phyloP scores from a whole-genome alignment of 805 yeast genomes.

The Saccharomycopsis fodiens region DNA sequence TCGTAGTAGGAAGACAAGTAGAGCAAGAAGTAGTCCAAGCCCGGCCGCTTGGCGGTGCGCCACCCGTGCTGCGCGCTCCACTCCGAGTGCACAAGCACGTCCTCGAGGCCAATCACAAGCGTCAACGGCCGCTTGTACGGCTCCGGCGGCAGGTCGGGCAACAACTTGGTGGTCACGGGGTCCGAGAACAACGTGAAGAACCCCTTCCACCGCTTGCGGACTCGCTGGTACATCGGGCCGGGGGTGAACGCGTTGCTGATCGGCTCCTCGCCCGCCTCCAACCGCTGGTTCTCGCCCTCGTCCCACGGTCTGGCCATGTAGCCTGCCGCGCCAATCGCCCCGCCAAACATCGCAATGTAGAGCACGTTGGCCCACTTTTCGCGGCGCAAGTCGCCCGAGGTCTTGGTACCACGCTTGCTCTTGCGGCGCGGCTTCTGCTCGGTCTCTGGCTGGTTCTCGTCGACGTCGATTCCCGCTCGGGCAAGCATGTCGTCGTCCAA shows the following conservation, averaged over 20 bases:
- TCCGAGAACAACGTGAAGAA: constrained; percentile 81
- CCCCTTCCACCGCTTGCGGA: constrained; percentile 62
- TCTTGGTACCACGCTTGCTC: constrained; percentile 51
- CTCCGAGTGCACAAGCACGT: constrained; percentile 79
- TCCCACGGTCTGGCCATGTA: constrained; percentile 86
- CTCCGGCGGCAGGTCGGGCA: constrained; percentile 87
- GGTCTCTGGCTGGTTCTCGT: constrained; percentile 24
- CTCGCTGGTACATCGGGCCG: constrained; percentile 56
- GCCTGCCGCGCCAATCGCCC: constrained; percentile 43
- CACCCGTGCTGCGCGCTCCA: constrained; percentile 93
- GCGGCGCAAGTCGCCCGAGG: constrained; percentile 73
- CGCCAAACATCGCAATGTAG: constrained; percentile 49
- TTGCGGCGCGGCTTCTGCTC: constrained; percentile 22
- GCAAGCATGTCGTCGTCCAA: constrained; percentile 76
- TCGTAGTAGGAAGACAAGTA: constrained; percentile 94
- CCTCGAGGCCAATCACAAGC: constrained; percentile 82
- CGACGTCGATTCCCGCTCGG: constrained; percentile 73
- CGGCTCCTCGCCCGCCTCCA: constrained; percentile 30
- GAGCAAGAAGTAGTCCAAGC: constrained; percentile 92
- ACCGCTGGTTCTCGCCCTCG: constrained; percentile 57
- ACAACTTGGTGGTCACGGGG: constrained; percentile 86
- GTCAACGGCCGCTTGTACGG: constrained; percentile 91
- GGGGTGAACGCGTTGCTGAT: constrained; percentile 66
- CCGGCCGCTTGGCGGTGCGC: constrained; percentile 99
- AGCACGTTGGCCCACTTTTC: constrained; percentile 74